Evolutionary conservation across 2,329 filamentous ascomycete species (phyloP), one percentile per base, ranked within the genome.

Genomic region (Hawksworthiomyces lignivorus): DNA sequence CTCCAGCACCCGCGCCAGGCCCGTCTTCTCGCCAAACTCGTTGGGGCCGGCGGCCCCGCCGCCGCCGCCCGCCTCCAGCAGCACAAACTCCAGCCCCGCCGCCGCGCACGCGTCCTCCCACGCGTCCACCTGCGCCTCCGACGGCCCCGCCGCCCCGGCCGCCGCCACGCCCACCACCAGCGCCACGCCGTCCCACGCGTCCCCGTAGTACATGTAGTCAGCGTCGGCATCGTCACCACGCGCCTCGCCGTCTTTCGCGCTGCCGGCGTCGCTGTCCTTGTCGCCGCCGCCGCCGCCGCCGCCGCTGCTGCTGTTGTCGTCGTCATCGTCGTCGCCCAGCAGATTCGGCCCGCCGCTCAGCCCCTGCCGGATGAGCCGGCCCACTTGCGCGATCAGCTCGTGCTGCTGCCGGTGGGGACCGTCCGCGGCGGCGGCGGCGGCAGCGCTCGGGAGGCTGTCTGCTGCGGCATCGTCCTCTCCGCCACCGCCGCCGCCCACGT

Each of bases 131-230:
- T 67, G 65, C 24, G 57, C 56, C 15, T 58, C 50, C 8, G 24
- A 12, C 3, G 24, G 7, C 17, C 36, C 4, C 40, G 35, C 14
- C 43, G 31, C 2, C 27, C 28, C 43, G 21, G 56, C 56, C 33
- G 62, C 63, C 18, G 65, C 70, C 22, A 83, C 67, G 1, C 73
- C 77, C 1, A 84, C 62, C 2, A 72, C 80, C 11, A 84, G 52
- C 14, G 68, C 65, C 0, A 82, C 76, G 1, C 80, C 80, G 43
- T 83, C 80, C 80, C 80, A 84, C 3, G 65, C 63, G 65, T 70
- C 76, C n/a, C n/a, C n/a, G n/a, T n/a, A n/a, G n/a, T n/a, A n/a
- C n/a, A n/a, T n/a, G n/a, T n/a, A n/a, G n/a, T n/a, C n/a, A n/a
- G n/a, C n/a, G n/a, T n/a, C n/a, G n/a, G n/a, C n/a, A n/a, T n/a